Base-by-base conservation (phyloP, 768 basidiomycete genomes). In the Cyclocybe cylindracea region DNA sequence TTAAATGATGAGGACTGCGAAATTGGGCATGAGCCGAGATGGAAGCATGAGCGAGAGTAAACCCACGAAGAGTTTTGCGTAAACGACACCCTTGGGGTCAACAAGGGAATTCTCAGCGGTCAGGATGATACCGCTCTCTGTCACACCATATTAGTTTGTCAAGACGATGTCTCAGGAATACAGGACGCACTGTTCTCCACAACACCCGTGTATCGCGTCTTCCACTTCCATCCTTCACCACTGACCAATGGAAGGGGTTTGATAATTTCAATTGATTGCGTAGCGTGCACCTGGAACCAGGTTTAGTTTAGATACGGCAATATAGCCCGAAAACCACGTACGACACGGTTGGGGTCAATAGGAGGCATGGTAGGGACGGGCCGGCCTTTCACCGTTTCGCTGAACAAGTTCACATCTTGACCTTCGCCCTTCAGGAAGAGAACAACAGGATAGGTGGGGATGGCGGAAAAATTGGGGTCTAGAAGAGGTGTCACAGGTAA, bases 361-460 rank as follows among this genome's bases (percentile, higher is more conserved):
- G 73, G 71, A 1, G 93, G 91, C 56, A 95, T 69, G 2, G 87
- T 88, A 0, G 88, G 85, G 14, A 85, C 68, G 7, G 74, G 54
- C 51, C 65, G 60, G 38, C 71, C 62, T 56, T 77, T 71, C 34
- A 84, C 61, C 31, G 72, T 71, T 31, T 82, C 75, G 18, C 78
- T 72, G 67, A 94, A 95, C 53, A 85, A 66, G 53, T 84, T 84
- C 14, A 93, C 77, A 48, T 93, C 91, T 43, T 79, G 74, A 50
- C 75, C 79, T 35, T 78, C 73, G 9, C 87, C 86, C 70, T 91
- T 93, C 63, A 92, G 76, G 29, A 68, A 71, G 5, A 94, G 77
- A 0, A 90, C 88, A 11, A 91, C 89, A 2, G 92, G 91, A 67
- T 87, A 95, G 0, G 92, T 94, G 7, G 93, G 92, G 61, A 94